Conservation (phyloP, 495 filamentous ascomycete genomes). For the Coniosporium apollinis region DNA sequence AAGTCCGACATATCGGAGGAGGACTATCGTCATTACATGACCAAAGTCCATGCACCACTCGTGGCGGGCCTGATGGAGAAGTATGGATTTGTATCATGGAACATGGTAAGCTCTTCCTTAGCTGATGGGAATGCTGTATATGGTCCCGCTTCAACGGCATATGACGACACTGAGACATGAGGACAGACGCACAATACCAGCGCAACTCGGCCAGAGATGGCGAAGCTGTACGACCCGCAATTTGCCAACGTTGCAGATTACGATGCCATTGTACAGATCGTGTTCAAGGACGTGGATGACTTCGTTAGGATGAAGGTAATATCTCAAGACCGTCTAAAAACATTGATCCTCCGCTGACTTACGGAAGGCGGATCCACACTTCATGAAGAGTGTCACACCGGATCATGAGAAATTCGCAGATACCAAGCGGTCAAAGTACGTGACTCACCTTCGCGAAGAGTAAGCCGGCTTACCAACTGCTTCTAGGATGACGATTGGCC, state of each 20-base stretch:
- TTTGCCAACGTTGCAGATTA: slow-evolving; percentile 24
- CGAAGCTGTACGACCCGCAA: slow-evolving; percentile 23
- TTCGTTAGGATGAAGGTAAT: slow-evolving; percentile 14
- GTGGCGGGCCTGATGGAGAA: slow-evolving; percentile 29
- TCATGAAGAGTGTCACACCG: slow-evolving; percentile 2
- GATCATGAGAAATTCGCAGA: slow-evolving; percentile 10
- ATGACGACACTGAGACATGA: not conserved
- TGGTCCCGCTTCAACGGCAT: not conserved
- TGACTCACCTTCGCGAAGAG: not conserved
- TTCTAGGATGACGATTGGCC: slow-evolving; percentile 21
- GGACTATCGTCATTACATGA: slow-evolving; percentile 14
- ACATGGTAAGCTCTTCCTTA: slow-evolving; percentile 14
- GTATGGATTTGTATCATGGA: slow-evolving; percentile 28
- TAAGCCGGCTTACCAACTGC: not conserved
- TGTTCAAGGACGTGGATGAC: slow-evolving; percentile 25
- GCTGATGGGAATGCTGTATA: slow-evolving; percentile 7
- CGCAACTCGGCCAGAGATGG: slow-evolving; percentile 23
- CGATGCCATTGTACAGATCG: slow-evolving; percentile 29
- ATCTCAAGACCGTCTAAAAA: too few relatives aligned
- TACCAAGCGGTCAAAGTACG: slow-evolving; percentile 5
- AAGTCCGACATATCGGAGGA: slow-evolving; percentile 28
- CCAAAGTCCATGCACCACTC: slow-evolving; percentile 26
- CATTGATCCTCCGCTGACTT: too few relatives aligned
- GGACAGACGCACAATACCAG: slow-evolving; percentile 26
- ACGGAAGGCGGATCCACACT: slow-evolving; percentile 7